Evolutionary conservation across 2,329 filamentous ascomycete genomes (phyloP), one percentile per base, ranked within the genome.

Genomic region (Phoma sp.): DNA sequence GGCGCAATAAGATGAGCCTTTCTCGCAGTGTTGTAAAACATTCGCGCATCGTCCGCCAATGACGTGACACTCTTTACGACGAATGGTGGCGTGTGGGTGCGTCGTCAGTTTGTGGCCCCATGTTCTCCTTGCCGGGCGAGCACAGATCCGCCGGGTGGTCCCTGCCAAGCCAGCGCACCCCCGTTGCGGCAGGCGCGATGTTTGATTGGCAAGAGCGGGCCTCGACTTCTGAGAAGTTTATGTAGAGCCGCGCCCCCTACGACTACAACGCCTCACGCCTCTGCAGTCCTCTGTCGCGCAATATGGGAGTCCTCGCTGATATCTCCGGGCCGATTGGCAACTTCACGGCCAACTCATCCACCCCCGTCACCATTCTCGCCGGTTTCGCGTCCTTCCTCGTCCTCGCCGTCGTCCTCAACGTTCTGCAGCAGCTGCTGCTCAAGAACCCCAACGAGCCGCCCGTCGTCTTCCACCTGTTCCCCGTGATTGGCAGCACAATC

Each of bases 401-500:
- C 27, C 66, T 85, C 38, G 76, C 86, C 17, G 84, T 97, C 52
- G 72, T 90, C 56, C 70, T 93, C 79, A 97, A 98, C 76, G 87
- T 98, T 62, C 71, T 91, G 65, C 82, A 82, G 61, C 94, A 98
- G 78, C 67, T 96, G 52, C 79, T 97, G 59, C 86, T 92, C 80
- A 90, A 86, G 79, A 94, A 92, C 67, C 85, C 89, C 46, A 90
- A 92, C 51, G 79, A 82, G 62, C 82, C 82, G 17, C 85, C 85
- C 0, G 67, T 88, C 27, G 85, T 88, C 43, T 88, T 88, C 75
- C 85, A 88, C 75, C 84, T 80, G 81, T 76, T 88, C 29, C 85
- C 85, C 69, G 78, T 96, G 64, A 83, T 99, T 69, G 94, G 94
- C 62, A 97, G 89, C 80, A 97, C 95, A 57, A 82, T 98, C 68